These are phyloP conservation scores for Pelargonium nanum DNA, from an alignment of 345 rosid genomes.

Conservation along the genomic window DNA sequence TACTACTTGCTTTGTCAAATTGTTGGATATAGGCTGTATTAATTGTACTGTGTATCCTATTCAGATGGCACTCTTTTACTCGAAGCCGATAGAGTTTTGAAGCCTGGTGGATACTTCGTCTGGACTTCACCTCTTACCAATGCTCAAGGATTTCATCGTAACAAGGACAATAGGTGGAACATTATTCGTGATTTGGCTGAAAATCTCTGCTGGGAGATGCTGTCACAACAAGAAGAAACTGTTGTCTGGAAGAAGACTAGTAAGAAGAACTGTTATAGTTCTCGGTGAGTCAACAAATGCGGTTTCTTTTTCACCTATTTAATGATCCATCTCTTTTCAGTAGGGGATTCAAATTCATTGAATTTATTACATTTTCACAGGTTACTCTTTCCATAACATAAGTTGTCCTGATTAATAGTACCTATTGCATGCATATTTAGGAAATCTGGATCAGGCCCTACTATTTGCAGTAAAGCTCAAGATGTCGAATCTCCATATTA, in stretches of 20 bases:
- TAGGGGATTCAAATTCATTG: background rate
- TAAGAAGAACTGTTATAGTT: slow-evolving; percentile 59
- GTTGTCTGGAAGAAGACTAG: slow-evolving; percentile 88
- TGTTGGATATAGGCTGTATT: slow-evolving; percentile 8
- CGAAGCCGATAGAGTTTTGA: slow-evolving; percentile 83
- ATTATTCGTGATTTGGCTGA: slow-evolving; percentile 56
- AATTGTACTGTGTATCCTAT: no score
- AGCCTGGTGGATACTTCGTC: slow-evolving; percentile 96
- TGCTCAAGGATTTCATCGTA: slow-evolving; percentile 41
- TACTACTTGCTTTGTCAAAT: background rate
- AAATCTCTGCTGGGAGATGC: slow-evolving; percentile 81
- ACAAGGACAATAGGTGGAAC: slow-evolving; percentile 54
- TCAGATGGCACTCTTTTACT: slow-evolving; percentile 76
- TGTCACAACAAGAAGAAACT: slow-evolving; percentile 90
- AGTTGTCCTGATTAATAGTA: slow-evolving; percentile 11
- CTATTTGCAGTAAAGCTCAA: slow-evolving; percentile 62
- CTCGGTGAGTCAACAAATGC: slow-evolving; percentile 42
- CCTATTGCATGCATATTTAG: slow-evolving; percentile 27
- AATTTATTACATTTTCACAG: no score
- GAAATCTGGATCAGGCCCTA: slow-evolving; percentile 65
- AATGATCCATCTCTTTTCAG: background rate
- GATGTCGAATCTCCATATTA: slow-evolving; percentile 88
- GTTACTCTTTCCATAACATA: no score
- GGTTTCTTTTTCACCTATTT: background rate
- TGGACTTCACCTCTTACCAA: slow-evolving; percentile 96